Base-by-base conservation (phyloP, 371 early-diverging fungal genomes). In the Rhizopus sp. region DNA sequence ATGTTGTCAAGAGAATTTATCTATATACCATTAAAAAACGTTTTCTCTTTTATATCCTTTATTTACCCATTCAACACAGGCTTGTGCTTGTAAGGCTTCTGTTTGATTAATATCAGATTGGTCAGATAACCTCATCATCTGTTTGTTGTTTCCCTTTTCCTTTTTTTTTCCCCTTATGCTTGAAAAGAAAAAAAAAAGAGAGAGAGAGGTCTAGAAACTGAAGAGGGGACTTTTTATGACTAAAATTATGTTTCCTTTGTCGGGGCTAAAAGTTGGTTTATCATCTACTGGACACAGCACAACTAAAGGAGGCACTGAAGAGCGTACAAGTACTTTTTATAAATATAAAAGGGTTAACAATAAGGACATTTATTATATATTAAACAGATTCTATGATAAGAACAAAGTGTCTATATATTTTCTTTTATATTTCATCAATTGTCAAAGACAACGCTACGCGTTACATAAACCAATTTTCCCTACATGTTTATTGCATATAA, bases 1-100 rank as follows among this genome's bases (percentile, higher is more conserved):
- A 91, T 74, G 68, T 68, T 59, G n/a, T 72, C 80, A 66, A 90
- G 90, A 6, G 91, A 83, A 62, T 88, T 89, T 64, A 91, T 85
- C 92, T 89, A 78, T 8, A 34, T n/a, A 41, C 8, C 7, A 33
- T 23, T 17, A 38, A n/a, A 35, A 17, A 5, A 55, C 32, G 1
- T 10, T n/a, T 52, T 49, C 29, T 23, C 15, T 16, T 38, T 52
- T 3, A 23, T 23, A 23, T 37, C 39, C 7, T 7, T 44, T 49
- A 40, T 55, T 49, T 70, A 76, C 77, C 77, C 77, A 76, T 70
- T 70, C 66, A 5, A 76, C 66, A 54, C 68, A 64, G 33, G 70
- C 77, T 16, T 52, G 57, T 41, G 70, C 66, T 35, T 64, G 69
- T 52, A 59, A 51, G 50, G 58, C 68, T 59, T 66, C 61, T 31